phyloP scores from a whole-genome alignment of 139 green algal species.

The Auxenochlorella pyrenoidosa region DNA sequence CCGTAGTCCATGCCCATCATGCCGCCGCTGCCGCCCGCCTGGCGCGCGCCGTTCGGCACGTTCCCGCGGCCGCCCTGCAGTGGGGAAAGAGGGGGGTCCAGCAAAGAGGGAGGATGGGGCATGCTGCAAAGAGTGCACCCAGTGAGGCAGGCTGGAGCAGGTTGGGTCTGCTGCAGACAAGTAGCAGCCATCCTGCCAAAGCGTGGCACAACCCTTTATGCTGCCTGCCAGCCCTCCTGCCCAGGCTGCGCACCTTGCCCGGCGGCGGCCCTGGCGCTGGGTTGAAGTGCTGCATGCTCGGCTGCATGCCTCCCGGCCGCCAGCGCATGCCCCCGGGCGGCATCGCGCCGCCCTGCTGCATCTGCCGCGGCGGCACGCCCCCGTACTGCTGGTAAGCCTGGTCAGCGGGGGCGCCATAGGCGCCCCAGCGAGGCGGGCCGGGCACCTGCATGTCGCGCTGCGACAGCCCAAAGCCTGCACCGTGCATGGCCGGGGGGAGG shows the following conservation, averaged over 20 bases:
- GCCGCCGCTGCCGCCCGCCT: conserved; percentile 18
- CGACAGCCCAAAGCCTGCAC: conserved; percentile 35
- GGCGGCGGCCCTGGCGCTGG: conserved; percentile 27
- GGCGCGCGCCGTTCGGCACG: conserved; percentile 2
- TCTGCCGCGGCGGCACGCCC: background rate
- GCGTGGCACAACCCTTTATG: background rate
- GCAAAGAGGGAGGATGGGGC: background rate
- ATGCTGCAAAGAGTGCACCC: background rate
- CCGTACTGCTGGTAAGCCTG: conserved; percentile 28
- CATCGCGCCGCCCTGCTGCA: conserved; percentile 4
- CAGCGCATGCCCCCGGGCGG: background rate
- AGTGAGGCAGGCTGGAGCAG: too few species aligned
- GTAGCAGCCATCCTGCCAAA: background rate
- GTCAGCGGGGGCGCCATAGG: conserved; percentile 17
- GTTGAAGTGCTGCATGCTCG: conserved; percentile 35
- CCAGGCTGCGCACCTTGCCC: conserved; percentile 25
- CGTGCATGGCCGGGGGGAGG: too few species aligned
- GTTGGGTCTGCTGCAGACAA: background rate
- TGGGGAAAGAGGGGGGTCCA: background rate
- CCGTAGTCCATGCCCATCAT: conserved; percentile 19
- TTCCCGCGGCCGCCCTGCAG: conserved; percentile 13
- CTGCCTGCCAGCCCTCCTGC: background rate
- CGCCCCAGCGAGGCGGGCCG: conserved; percentile 29
- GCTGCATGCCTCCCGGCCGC: conserved; percentile 4
- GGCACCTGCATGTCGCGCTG: conserved; percentile 39